Percentiles rank a stretch among this genome's conserved stretches.
Evolutionary conservation across 495 filamentous ascomycete species (phyloP).

Genomic region (Lophiotrema nucula): DNA sequence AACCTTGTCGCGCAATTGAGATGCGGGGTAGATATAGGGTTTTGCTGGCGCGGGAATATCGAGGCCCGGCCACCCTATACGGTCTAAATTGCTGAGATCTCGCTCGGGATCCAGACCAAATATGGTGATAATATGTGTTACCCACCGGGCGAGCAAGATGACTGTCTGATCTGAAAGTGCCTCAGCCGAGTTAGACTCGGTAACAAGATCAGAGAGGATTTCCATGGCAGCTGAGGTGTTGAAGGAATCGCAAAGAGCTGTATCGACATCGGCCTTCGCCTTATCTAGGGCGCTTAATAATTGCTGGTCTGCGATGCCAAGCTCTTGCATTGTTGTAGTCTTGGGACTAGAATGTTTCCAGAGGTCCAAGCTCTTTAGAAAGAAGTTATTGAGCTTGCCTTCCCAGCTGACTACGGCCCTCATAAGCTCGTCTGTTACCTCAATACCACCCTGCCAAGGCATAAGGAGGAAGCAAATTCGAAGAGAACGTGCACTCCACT

Average conservation of each 20-base stretch:
- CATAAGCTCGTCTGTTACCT: constrained; percentile 81
- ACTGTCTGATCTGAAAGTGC: constrained; percentile 37
- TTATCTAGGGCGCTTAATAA: constrained; percentile 54
- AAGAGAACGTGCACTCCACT: constrained; percentile 77
- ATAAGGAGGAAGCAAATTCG: constrained; percentile 86
- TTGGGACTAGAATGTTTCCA: constrained; percentile 36
- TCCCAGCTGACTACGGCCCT: constrained; percentile 77
- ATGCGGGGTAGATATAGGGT: constrained; percentile 38
- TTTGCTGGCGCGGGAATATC: constrained; percentile 55
- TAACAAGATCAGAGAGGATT: constrained; percentile 70
- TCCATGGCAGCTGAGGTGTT: constrained; percentile 78
- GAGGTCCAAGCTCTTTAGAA: constrained; percentile 71
- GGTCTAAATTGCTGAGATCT: constrained; percentile 55
- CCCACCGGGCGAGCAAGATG: constrained; percentile 65
- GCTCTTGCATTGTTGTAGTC: constrained; percentile 9
- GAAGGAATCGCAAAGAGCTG: constrained; percentile 81
- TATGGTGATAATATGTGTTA: constrained; percentile 78
- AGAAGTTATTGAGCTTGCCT: constrained; percentile 83
- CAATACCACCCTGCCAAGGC: constrained; percentile 85
- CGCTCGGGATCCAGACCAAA: constrained; percentile 74
- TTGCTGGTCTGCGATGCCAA: constrained; percentile 39
- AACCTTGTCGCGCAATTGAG: constrained; percentile 39
- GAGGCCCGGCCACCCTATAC: constrained; percentile 82
- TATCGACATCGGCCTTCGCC: constrained; percentile 62
- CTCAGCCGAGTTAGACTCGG: constrained; percentile 60